Conservation (phyloP, 257 asterid species). For the Solanum acaule region DNA sequence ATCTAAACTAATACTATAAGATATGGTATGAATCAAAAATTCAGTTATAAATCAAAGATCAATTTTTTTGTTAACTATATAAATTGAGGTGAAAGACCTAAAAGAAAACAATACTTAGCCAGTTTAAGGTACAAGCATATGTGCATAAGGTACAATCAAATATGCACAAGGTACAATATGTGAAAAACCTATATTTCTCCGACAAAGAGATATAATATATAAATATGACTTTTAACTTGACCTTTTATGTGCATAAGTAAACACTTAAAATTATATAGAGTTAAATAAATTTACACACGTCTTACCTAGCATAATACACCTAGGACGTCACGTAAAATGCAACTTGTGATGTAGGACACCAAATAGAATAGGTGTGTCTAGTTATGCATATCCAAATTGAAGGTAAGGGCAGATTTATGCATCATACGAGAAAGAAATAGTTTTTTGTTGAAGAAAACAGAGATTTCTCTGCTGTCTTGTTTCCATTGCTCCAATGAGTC, state of each 20-base stretch:
- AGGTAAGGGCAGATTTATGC: too few species aligned
- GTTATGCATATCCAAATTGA: background rate
- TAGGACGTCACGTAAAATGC: background rate
- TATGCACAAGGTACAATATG: background rate
- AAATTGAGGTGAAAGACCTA: background rate
- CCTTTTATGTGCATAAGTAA: rapidly evolving
- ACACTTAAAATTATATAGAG: too few species aligned
- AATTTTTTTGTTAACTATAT: too few species aligned
- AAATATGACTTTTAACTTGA: rapidly evolving
- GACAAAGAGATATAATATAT: background rate
- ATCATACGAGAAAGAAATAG: rapidly evolving
- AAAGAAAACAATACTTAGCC: background rate
- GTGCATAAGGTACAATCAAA: background rate
- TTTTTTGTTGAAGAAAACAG: background rate
- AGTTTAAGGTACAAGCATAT: background rate
- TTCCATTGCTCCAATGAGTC: background rate
- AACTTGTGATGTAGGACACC: rapidly evolving
- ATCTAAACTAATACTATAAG: background rate
- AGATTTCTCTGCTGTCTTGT: background rate
- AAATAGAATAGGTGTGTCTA: rapidly evolving
- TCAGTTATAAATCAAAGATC: background rate
- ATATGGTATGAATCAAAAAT: background rate
- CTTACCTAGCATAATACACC: too few species aligned
- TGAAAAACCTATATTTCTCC: background rate
- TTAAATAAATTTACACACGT: too few species aligned